Evolutionary conservation across 345 rosid species (phyloP).

Genomic region (Ricinus communis): DNA sequence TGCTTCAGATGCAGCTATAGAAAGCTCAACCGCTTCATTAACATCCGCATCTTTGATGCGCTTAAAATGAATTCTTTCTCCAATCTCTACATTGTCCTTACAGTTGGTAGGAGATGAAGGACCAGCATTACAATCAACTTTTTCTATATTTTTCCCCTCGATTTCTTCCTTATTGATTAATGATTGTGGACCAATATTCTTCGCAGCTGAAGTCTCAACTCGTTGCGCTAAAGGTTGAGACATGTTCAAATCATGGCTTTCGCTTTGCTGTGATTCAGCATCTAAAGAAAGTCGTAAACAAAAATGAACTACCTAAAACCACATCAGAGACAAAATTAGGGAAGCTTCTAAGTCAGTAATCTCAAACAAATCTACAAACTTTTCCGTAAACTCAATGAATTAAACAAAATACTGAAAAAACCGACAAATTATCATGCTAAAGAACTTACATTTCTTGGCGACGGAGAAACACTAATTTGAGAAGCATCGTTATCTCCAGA

Average conservation of each 20-base stretch:
- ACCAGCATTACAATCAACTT: slow-evolving; percentile 13
- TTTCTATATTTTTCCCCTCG: slow-evolving; percentile 14
- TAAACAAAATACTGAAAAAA: background rate
- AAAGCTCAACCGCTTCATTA: slow-evolving; percentile 50
- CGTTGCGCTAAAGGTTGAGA: slow-evolving; percentile 16
- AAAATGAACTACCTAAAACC: slow-evolving; percentile 40
- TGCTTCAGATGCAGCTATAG: slow-evolving; percentile 72
- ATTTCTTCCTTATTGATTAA: slow-evolving; percentile 1
- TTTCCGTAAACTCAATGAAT: background rate
- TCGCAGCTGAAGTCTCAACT: slow-evolving; percentile 25
- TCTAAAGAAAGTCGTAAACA: slow-evolving; percentile 39
- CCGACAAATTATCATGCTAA: background rate
- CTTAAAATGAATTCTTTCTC: slow-evolving; percentile 23
- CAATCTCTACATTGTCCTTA: slow-evolving; percentile 7
- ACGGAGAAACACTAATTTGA: slow-evolving; percentile 19
- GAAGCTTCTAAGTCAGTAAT: background rate
- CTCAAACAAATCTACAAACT: background rate
- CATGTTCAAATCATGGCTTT: slow-evolving; percentile 17
- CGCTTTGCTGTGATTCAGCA: slow-evolving; percentile 26
- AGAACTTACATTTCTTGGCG: slow-evolving; percentile 40
- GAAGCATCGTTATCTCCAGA: slow-evolving; percentile 45
- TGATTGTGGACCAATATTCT: slow-evolving; percentile 15
- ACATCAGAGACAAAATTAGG: slow-evolving; percentile 3
- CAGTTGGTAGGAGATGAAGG: background rate
- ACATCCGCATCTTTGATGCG: slow-evolving; percentile 34